Base-by-base conservation (phyloP, 2,329 filamentous ascomycete genomes). In the Alternaria ethzedia region DNA sequence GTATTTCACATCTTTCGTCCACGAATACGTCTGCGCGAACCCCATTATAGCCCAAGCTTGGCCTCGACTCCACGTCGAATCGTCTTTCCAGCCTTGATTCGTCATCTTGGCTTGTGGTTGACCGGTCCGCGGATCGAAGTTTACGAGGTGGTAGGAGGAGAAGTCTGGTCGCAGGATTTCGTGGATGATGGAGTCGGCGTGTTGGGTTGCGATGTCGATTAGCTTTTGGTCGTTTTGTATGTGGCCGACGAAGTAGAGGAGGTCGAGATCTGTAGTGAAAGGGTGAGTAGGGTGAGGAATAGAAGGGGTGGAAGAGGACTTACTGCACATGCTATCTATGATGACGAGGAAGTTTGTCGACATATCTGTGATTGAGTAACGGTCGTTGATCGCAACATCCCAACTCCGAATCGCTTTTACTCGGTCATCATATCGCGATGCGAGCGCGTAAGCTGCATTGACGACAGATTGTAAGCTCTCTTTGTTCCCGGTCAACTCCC, bases 1-100 rank as follows among this genome's bases (percentile, higher is more conserved):
- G 60, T 84, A 85, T 2, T 73, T 74, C 0, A 41, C 45, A 25
- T 83, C 80, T 11, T 77, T 75, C 0, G 85, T 86, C 83, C 84
- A 86, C n/a, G 68, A 67, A 56, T 83, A 85, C 0, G 81, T 81
- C 67, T 85, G 80, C 0, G 80, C 80, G 57, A 85, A 86, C 0
- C 84, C 84, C 51, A 81, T 78, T 3, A 86, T 82, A 0, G 81
- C 80, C 84, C 84, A 86, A 0, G 83, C 83, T 59, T 86, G 84
- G 0, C 84, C 84, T 4, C 84, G 78, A 6, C 80, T 75, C 84
- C 84, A 86, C 10, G 80, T 83, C 0, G 81, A 84, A 2, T 70
- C 70, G 55, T 85, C 81, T 2, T 69, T 70, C 68, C 80, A 81
- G 0, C 84, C 84, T 66, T 86, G 84, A 51, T 85, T 83, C 0